phyloP scores from a whole-genome alignment of 768 basidiomycete species.

The Mrakia hoshinonis region DNA sequence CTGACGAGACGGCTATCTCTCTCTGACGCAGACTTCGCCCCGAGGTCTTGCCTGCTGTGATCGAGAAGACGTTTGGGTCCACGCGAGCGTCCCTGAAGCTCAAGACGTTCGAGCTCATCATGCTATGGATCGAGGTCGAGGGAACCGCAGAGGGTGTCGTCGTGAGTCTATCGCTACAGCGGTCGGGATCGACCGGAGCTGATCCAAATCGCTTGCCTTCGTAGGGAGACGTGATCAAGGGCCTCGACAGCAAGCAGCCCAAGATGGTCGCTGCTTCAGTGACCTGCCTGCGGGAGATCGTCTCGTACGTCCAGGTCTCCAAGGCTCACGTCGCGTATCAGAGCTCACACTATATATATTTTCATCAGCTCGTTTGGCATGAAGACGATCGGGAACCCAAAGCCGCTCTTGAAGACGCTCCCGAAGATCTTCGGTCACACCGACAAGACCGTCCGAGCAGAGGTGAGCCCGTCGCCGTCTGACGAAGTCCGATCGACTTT shows the following conservation, averaged over 20 bases:
- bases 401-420: slow-evolving; percentile 72
- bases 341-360: background rate
- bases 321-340: background rate
- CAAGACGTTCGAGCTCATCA: slow-evolving; percentile 71
- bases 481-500: background rate
- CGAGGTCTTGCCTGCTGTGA: slow-evolving; percentile 74
- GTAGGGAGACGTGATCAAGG: slow-evolving; percentile 70
- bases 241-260: slow-evolving; percentile 84
- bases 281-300: slow-evolving; percentile 66
- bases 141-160: slow-evolving; percentile 77
- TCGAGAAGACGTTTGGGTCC: slow-evolving; percentile 93
- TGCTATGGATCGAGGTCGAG: slow-evolving; percentile 90
- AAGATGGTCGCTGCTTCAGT: slow-evolving; percentile 80
- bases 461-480: slow-evolving; percentile 41
- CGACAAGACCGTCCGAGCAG: slow-evolving; percentile 90
- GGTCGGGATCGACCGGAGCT: background rate
- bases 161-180: slow-evolving; percentile 53
- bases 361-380: slow-evolving; percentile 64
- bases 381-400: slow-evolving; percentile 48
- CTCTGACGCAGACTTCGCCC: slow-evolving; percentile 53
- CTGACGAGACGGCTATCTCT: background rate
- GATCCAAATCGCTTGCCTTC: background rate
- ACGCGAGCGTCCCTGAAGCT: slow-evolving; percentile 79
- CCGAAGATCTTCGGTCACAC: slow-evolving; percentile 91
- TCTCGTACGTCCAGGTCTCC: slow-evolving; percentile 52